Conservation (phyloP, 257 asterid species). For the Handroanthus guayacan region DNA sequence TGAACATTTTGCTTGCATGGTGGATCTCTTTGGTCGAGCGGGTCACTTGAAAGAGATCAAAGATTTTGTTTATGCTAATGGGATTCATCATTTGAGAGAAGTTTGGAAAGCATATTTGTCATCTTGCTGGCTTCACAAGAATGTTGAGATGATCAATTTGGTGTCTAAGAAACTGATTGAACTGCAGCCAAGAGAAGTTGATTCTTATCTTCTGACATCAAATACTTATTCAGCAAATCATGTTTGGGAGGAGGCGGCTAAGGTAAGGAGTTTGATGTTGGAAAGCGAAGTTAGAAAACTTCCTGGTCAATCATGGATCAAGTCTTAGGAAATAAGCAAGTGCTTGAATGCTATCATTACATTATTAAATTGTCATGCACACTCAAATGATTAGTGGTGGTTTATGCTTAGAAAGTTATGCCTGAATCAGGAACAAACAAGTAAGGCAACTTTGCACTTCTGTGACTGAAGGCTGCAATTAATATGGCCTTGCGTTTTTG, state of each 20-base stretch:
- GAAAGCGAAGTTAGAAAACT: slow-evolving; percentile 51
- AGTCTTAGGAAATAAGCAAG: slow-evolving; percentile 23
- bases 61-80: slow-evolving; percentile 56
- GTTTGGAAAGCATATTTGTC: slow-evolving; percentile 74
- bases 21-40: slow-evolving; percentile 74
- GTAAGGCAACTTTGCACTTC: slow-evolving; percentile 25
- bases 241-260: slow-evolving; percentile 69
- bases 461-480: background rate
- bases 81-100: slow-evolving; percentile 48
- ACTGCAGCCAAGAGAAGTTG: slow-evolving; percentile 54
- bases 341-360: background rate
- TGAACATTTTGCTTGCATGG: slow-evolving; percentile 76
- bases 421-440: background rate
- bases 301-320: slow-evolving; percentile 79
- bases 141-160: slow-evolving; percentile 66
- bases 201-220: slow-evolving; percentile 58
- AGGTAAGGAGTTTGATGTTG: slow-evolving; percentile 59
- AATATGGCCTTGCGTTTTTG: background rate
- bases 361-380: background rate
- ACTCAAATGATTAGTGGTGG: background rate
- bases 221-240: slow-evolving; percentile 60
- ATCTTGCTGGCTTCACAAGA: slow-evolving; percentile 69
- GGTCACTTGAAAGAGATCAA: slow-evolving; percentile 67
- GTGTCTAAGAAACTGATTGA: slow-evolving; percentile 61
- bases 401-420: background rate